Conservation (phyloP, 2,329 filamentous ascomycete species). For the Fusarium fracticaudum region DNA sequence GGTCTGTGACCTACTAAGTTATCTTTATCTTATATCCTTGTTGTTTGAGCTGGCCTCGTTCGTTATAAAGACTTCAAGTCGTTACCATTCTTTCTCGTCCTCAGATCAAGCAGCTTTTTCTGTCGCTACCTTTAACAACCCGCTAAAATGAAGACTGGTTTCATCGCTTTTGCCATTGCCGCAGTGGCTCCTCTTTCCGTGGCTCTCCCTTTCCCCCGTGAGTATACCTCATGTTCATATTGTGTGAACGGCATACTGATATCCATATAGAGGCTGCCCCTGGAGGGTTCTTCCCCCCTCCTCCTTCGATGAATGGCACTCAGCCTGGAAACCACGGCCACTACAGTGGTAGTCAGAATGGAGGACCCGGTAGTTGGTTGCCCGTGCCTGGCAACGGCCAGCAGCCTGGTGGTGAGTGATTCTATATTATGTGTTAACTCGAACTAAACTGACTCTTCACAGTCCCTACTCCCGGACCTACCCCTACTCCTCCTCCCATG, state of each 20-base stretch:
- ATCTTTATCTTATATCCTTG: conserved; percentile 14
- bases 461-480: background rate
- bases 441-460: background rate
- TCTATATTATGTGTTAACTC: too few species aligned
- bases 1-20: conserved; percentile 30
- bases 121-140: background rate
- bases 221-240: background rate
- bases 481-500: conserved; percentile 3
- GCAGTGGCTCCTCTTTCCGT: conserved; percentile 26
- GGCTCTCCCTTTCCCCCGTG: conserved; percentile 30
- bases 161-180: conserved; percentile 31
- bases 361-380: conserved; percentile 13
- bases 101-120: conserved; percentile 7
- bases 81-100: background rate
- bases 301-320: conserved; percentile 13
- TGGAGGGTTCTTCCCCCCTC: conserved; percentile 5
- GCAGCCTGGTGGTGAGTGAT: conserved; percentile 14
- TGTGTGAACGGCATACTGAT: background rate
- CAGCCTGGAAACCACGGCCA: background rate
- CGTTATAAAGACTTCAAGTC: conserved; percentile 16
- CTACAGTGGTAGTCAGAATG: background rate
- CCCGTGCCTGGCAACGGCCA: conserved; percentile 1
- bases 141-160: conserved; percentile 41
- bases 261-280: background rate
- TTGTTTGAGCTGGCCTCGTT: conserved; percentile 24